Base-by-base conservation (phyloP, 202 grass and related monocot genomes). In the Setaria italica region DNA sequence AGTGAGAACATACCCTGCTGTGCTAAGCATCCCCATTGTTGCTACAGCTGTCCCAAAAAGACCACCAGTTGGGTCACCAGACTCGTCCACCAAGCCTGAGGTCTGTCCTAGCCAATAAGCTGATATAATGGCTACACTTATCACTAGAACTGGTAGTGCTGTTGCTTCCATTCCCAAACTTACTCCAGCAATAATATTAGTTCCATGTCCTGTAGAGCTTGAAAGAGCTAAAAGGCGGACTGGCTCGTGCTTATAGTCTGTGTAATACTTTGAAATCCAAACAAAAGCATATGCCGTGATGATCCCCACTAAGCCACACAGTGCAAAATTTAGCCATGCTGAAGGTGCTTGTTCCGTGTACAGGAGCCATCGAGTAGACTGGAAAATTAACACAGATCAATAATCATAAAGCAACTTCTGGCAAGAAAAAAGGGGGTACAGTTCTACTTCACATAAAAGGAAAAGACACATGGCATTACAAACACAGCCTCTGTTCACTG, bases 11-110 rank as follows among this genome's bases (percentile, higher is more conserved):
- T 92, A 99, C 57, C 90, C 97, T 66, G 97, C 97, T 70, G 97
- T 99, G 67, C 97, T 96, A 79, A 99, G 93, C 97, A 99, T 99
- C 34, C 97, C 91, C 97, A 99, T 99, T 66, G 93, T 99, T 72
- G 97, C 97, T 78, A 99, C 93, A 62, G 97, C 97, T 74, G 97
- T 99, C 57, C 96, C 96, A 88, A 99, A 99, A 84, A 99, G 89
- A 72, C 93, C 96, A 74, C 96, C 96, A 83, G 93, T 94, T 82
- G 93, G 90, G 73, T 85, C 85, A 34, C 93, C 93, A 83, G 80
- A 86, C 20, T 94, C 96, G 43, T 99, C 96, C 54, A 96, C 88
- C 80, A 99, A 84, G 54, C 96, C 96, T 76, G 91, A 99, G 71
- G 88, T 96, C 41, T 92, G 91, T 66, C 96, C 96, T 75, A 99